phyloP scores from a whole-genome alignment of 2,329 filamentous ascomycete genomes.

The Cordyceps javanica region DNA sequence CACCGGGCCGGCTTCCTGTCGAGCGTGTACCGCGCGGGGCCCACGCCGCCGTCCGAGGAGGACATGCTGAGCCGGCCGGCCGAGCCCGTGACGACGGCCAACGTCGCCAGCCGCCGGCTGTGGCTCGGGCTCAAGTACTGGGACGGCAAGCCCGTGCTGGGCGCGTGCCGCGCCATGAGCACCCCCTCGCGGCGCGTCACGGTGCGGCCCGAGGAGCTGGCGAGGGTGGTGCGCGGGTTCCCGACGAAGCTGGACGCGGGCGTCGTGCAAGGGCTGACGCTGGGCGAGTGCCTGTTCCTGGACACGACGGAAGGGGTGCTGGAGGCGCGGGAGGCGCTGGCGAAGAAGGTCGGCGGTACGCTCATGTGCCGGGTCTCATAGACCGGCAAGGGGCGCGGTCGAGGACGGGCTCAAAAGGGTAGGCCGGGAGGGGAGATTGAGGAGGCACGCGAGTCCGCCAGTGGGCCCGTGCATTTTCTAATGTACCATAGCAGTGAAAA shows the following conservation, averaged over 20 bases:
- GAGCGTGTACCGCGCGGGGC: slow-evolving; percentile 66
- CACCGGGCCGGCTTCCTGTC: slow-evolving; percentile 79
- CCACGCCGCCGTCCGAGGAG: slow-evolving; percentile 44
- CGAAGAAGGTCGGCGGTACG: slow-evolving; percentile 73
- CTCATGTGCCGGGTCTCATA: slow-evolving; percentile 64
- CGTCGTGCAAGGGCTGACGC: slow-evolving; percentile 64
- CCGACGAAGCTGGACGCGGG: slow-evolving; percentile 52
- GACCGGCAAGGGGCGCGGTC: slow-evolving; percentile 16
- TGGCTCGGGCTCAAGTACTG: slow-evolving; percentile 92
- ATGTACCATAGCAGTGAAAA: slow-evolving; percentile 11
- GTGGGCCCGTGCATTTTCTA: background rate
- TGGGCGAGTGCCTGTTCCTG: slow-evolving; percentile 80
- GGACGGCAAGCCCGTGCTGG: slow-evolving; percentile 73
- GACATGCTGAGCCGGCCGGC: slow-evolving; percentile 40
- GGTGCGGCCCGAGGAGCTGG: slow-evolving; percentile 56
- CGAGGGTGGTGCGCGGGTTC: slow-evolving; percentile 61
- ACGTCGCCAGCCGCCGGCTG: slow-evolving; percentile 67
- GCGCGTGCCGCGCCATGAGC: slow-evolving; percentile 58
- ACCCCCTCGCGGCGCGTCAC: slow-evolving; percentile 70
- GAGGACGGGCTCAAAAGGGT: background rate
- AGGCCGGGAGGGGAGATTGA: background rate
- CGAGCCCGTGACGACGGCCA: slow-evolving; percentile 58
- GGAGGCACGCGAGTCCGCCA: background rate
- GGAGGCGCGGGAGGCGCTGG: slow-evolving; percentile 76
- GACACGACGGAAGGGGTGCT: slow-evolving; percentile 71